These are phyloP conservation scores for Suhomyces wounanorum DNA, from an alignment of 1,139 yeast genomes.

Conservation along the genomic window DNA sequence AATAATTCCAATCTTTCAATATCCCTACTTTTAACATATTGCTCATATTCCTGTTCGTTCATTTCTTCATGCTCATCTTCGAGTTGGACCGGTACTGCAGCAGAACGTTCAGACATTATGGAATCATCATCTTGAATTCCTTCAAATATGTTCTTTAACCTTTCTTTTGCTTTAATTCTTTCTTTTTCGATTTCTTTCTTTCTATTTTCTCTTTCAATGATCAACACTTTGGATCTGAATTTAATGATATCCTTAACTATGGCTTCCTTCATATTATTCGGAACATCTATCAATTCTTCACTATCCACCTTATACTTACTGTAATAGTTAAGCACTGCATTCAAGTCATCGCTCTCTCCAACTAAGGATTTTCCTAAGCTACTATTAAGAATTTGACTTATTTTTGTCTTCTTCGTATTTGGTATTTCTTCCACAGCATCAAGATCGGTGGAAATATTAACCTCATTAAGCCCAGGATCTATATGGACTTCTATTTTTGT, in stretches of 20 bases:
- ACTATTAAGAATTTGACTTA: conserved; percentile 22
- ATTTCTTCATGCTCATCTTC: conserved; percentile 31
- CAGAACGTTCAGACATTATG: conserved; percentile 16
- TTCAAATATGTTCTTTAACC: conserved; percentile 52
- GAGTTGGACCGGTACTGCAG: conserved; percentile 11
- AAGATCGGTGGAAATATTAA: background rate
- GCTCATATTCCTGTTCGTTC: conserved; percentile 39
- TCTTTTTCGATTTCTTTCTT: conserved; percentile 55
- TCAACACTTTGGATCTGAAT: conserved; percentile 62
- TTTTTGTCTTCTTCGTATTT: background rate
- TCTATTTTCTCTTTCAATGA: conserved; percentile 57
- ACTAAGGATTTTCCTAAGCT: conserved; percentile 20
- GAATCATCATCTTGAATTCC: conserved; percentile 24
- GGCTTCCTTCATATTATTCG: conserved; percentile 56
- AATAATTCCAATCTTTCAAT: conserved; percentile 21
- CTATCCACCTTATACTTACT: conserved; percentile 57
- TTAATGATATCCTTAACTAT: conserved; percentile 60
- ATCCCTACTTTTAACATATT: conserved; percentile 21
- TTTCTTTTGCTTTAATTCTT: conserved; percentile 50
- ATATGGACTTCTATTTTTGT: conserved; percentile 9
- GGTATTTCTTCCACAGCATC: background rate
- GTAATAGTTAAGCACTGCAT: conserved; percentile 38
- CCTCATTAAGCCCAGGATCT: conserved; percentile 16
- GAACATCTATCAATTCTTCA: conserved; percentile 63
- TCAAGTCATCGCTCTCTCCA: conserved; percentile 39